Conservation (phyloP, 192 early-diverging fungal genomes). For the Coemansia sp. region DNA sequence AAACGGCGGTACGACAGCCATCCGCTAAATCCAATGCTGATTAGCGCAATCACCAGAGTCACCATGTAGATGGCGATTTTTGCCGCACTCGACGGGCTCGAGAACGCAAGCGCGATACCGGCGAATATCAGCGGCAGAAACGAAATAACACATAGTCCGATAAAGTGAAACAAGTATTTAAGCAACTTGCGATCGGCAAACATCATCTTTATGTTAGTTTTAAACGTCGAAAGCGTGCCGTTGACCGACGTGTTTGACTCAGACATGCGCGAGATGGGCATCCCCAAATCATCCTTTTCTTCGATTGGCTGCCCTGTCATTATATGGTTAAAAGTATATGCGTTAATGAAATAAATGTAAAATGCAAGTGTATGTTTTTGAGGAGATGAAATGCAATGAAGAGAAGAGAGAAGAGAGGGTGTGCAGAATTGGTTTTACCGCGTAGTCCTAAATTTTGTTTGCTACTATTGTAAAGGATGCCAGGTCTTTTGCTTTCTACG, state of each 20-base stretch:
- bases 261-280: not conserved
- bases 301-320: not conserved
- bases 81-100: slow-evolving; percentile 16
- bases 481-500: not conserved
- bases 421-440: not conserved
- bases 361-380: not conserved
- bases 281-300: not conserved
- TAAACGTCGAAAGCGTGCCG: not conserved
- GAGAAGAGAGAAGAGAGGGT: not conserved
- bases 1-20: slow-evolving; percentile 23
- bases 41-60: slow-evolving; percentile 22
- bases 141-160: slow-evolving; percentile 14
- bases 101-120: slow-evolving; percentile 36
- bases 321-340: too few relatives aligned
- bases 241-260: not conserved
- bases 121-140: slow-evolving; percentile 42
- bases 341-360: not conserved
- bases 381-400: not conserved
- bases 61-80: slow-evolving; percentile 35
- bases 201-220: slow-evolving; percentile 7
- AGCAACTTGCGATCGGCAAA: slow-evolving; percentile 16
- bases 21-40: slow-evolving; percentile 29
- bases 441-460: not conserved
- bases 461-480: not conserved
- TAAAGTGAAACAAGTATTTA: slow-evolving; percentile 17